Conservation (phyloP, 192 early-diverging fungal species). For the Pilaira anomala region DNA sequence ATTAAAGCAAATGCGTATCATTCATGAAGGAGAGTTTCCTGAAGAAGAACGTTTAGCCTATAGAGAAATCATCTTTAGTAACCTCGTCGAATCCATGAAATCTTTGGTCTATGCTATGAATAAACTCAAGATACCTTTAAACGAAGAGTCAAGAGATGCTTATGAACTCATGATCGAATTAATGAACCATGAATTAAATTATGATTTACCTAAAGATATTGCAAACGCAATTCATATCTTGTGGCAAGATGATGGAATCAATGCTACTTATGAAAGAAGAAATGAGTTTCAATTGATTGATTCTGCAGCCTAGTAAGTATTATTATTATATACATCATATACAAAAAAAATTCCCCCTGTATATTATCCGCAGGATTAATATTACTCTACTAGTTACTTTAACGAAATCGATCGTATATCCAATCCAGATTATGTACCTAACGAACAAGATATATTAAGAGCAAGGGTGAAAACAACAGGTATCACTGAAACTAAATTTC, state of each 20-base stretch:
- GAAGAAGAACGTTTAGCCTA: conserved; percentile 86
- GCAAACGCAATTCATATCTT: conserved; percentile 74
- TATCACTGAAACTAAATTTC: conserved; percentile 92
- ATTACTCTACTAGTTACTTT: conserved; percentile 72
- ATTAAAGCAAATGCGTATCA: conserved; percentile 97
- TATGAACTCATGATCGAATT: conserved; percentile 75
- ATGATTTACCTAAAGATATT: conserved; percentile 73
- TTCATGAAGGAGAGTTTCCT: conserved; percentile 92
- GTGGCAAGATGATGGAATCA: conserved; percentile 83
- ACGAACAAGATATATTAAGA: conserved; percentile 93
- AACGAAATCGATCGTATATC: conserved; percentile 88
- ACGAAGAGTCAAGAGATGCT: conserved; percentile 73
- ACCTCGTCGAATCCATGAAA: conserved; percentile 93
- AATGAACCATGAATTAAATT: conserved; percentile 78
- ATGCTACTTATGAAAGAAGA: conserved; percentile 71
- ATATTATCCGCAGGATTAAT: conserved; percentile 4
- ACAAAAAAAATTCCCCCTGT: not conserved
- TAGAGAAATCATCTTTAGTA: conserved; percentile 93
- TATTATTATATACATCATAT: not conserved
- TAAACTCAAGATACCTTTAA: conserved; percentile 72
- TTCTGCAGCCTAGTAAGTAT: conserved; percentile 83
- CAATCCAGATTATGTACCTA: conserved; percentile 74
- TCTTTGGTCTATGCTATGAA: conserved; percentile 95
- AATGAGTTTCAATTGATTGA: conserved; percentile 96
- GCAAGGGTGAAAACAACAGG: conserved; percentile 96